phyloP scores from a whole-genome alignment of 2,329 filamentous ascomycete genomes.

The Tolypocladium ovalisporum region DNA sequence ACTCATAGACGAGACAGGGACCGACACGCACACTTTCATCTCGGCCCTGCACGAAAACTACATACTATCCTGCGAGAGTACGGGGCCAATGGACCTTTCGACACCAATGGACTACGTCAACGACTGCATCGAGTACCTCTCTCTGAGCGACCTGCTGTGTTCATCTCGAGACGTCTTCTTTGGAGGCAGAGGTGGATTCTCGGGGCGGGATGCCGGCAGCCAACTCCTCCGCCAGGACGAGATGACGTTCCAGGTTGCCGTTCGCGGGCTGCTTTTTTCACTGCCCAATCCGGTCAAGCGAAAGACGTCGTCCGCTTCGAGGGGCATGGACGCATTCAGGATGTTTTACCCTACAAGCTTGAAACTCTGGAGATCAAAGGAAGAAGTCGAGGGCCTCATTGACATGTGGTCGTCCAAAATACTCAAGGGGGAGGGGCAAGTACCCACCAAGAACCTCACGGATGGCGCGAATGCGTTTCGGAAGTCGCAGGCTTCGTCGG shows the following conservation, averaged over 20 bases:
- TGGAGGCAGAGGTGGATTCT: slow-evolving; percentile 44
- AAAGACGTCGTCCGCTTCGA: slow-evolving; percentile 34
- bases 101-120: slow-evolving; percentile 69
- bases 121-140: slow-evolving; percentile 77
- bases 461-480: slow-evolving; percentile 39
- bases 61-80: slow-evolving; percentile 64
- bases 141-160: slow-evolving; percentile 76
- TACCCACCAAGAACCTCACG: slow-evolving; percentile 26
- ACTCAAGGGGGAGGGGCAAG: slow-evolving; percentile 40
- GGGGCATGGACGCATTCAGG: slow-evolving; percentile 55
- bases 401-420: slow-evolving; percentile 56
- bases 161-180: slow-evolving; percentile 62
- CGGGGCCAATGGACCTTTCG: slow-evolving; percentile 34
- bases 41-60: slow-evolving; percentile 93
- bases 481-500: slow-evolving; percentile 22
- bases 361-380: slow-evolving; percentile 71
- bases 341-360: slow-evolving; percentile 89
- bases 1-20: slow-evolving; percentile 87
- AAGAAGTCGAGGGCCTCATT: slow-evolving; percentile 68
- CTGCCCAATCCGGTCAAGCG: slow-evolving; percentile 79
- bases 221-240: slow-evolving; percentile 85
- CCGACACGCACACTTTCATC: slow-evolving; percentile 82
- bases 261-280: slow-evolving; percentile 74
- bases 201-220: slow-evolving; percentile 45
- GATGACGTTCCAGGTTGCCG: slow-evolving; percentile 83